Percentiles rank a stretch among this genome's conserved stretches.
These are phyloP conservation scores for Colletotrichum simmondsii DNA, from an alignment of 2,329 filamentous ascomycete species.

Conservation along the genomic window DNA sequence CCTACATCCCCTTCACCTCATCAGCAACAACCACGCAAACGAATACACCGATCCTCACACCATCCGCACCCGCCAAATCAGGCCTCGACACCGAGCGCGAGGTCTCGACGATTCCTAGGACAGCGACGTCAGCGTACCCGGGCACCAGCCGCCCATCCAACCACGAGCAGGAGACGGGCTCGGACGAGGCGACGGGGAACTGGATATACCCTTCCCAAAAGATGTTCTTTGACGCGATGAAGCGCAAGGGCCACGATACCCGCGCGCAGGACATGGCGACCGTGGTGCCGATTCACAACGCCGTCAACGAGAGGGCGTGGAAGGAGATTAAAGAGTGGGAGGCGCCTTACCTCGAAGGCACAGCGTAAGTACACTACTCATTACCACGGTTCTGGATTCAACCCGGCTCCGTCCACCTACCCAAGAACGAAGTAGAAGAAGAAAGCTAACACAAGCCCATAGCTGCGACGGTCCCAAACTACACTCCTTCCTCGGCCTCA, in stretches of 20 bases:
- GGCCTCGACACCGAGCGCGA: slow-evolving; percentile 75
- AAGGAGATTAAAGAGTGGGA: slow-evolving; percentile 93
- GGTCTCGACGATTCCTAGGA: slow-evolving; percentile 82
- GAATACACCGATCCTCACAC: slow-evolving; percentile 27
- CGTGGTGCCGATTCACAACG: slow-evolving; percentile 97
- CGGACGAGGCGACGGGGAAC: slow-evolving; percentile 78
- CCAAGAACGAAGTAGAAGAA: not conserved
- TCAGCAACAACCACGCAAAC: slow-evolving; percentile 37
- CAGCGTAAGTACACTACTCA: slow-evolving; percentile 58
- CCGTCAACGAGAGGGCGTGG: slow-evolving; percentile 98
- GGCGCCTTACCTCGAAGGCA: slow-evolving; percentile 67
- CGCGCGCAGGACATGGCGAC: slow-evolving; percentile 83
- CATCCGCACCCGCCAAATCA: slow-evolving; percentile 5
- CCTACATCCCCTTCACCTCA: slow-evolving; percentile 54
- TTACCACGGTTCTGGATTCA: not conserved
- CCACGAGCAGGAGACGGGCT: slow-evolving; percentile 80
- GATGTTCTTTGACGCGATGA: slow-evolving; percentile 98
- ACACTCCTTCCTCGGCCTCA: slow-evolving; percentile 83
- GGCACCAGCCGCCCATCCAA: slow-evolving; percentile 64
- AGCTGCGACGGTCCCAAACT: slow-evolving; percentile 81
- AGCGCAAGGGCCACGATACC: slow-evolving; percentile 85
- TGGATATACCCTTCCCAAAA: slow-evolving; percentile 98
- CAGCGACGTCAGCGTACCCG: slow-evolving; percentile 49
- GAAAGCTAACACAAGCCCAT: not conserved
- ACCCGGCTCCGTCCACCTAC: not conserved